Base-by-base conservation (phyloP, 371 early-diverging fungal species). In the Sporodiniella umbellata region DNA sequence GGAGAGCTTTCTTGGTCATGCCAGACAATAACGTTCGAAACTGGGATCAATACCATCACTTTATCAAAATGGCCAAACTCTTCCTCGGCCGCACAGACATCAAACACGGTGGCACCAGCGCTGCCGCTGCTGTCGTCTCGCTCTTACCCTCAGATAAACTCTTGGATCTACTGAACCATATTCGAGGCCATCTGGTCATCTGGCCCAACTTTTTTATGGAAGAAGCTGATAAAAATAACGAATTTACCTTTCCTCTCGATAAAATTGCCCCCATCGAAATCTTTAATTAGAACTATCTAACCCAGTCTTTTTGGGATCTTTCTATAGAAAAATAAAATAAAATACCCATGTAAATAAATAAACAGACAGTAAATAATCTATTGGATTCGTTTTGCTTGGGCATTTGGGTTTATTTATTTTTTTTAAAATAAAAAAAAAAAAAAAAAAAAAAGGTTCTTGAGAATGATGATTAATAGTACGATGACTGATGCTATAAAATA, bases 1-100 rank as follows among this genome's bases (percentile, higher is more conserved):
- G 88, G 12, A 64, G 79, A 4, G 70, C 83, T 1, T 89, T 89
- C 54, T 65, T 75, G 21, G 81, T 80, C 23, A 70, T 83, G n/a
- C 89, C 89, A 5, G 90, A 89, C 54, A 84, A 89, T 25, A 79
- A 75, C 15, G 74, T 90, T 11, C 68, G 58, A 21, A 79, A 64
- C 4, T 89, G 85, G 84, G 72, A 70, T 6, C 65, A 80, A 52
- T 85, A 86, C 47, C 56, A 72, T n/a, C 50, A 64, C 31, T 88
- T 81, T 37, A 63, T 72, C 17, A 60, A 66, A 28, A 63, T 65
- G 53, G 71, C 81, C 0, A 70, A 72, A 6, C 38, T 48, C 4
- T 59, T 58, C 24, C 37, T 69, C 8, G 65, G 62, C 4, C 51
- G 65, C 8, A 54, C 45, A 10, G 69, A 69, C 38, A 26, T 44